phyloP scores from a whole-genome alignment of 2,329 filamentous ascomycete genomes.

The Diaporthe nobilis region DNA sequence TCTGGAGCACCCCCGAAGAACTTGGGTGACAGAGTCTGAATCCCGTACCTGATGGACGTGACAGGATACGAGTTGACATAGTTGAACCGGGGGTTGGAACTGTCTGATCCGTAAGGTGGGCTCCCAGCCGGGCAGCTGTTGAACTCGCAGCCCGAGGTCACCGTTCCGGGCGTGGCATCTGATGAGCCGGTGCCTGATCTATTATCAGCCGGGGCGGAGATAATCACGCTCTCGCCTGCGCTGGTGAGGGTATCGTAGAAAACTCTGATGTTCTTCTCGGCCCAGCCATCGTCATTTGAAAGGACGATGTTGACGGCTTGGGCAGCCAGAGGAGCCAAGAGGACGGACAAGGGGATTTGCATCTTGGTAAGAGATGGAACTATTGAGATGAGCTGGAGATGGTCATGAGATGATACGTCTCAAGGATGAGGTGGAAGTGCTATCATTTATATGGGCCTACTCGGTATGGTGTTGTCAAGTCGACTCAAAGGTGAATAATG shows the following conservation, averaged over 20 bases:
- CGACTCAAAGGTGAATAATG: fast-evolving
- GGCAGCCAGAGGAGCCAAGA: not conserved
- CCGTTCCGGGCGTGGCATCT: slow-evolving; percentile 61
- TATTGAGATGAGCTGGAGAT: not conserved
- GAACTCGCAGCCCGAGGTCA: slow-evolving; percentile 70
- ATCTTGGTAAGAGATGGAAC: not conserved
- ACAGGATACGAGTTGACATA: slow-evolving; percentile 81
- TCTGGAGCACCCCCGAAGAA: slow-evolving; percentile 70
- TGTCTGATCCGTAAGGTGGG: slow-evolving; percentile 70
- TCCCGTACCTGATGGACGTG: slow-evolving; percentile 74
- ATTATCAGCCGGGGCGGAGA: slow-evolving; percentile 77
- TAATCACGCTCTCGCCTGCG: slow-evolving; percentile 71
- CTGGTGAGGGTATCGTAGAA: slow-evolving; percentile 69
- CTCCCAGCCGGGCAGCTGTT: slow-evolving; percentile 71
- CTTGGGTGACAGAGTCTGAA: slow-evolving; percentile 67
- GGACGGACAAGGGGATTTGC: not conserved
- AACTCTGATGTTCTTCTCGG: slow-evolving; percentile 75
- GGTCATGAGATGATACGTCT: not conserved
- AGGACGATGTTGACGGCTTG: slow-evolving; percentile 30
- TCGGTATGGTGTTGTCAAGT: not conserved
- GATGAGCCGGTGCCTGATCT: slow-evolving; percentile 74
- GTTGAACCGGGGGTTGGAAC: slow-evolving; percentile 70
- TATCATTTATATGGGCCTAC: not conserved
- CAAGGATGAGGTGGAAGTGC: not conserved
- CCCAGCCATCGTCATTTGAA: slow-evolving; percentile 80